These are phyloP conservation scores for Myotisia sp. DNA, from an alignment of 2,329 filamentous ascomycete species.

Conservation along the genomic window DNA sequence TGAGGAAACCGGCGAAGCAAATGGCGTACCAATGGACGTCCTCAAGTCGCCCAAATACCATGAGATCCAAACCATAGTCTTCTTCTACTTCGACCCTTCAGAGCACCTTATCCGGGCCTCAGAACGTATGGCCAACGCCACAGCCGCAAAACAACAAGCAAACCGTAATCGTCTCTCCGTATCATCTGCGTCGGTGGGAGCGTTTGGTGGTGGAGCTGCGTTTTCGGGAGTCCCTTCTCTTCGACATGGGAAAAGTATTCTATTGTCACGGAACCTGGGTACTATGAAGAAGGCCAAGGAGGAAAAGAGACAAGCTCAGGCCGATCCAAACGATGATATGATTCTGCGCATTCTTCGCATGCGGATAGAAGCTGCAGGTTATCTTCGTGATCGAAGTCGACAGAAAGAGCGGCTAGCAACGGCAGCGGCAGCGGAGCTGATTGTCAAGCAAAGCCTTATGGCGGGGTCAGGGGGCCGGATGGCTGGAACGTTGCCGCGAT, in stretches of 20 bases:
- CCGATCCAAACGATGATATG: constrained; percentile 95
- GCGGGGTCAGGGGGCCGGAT: constrained; percentile 41
- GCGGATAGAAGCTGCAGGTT: constrained; percentile 75
- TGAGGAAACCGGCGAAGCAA: constrained; percentile 64
- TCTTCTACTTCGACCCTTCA: constrained; percentile 93
- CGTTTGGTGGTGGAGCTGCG: constrained; percentile 28
- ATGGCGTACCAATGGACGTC: constrained; percentile 79
- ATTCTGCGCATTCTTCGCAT: constrained; percentile 89
- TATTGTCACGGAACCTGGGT: constrained; percentile 85
- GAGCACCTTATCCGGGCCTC: constrained; percentile 88
- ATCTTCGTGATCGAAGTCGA: constrained; percentile 77
- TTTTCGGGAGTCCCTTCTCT: constrained; percentile 32
- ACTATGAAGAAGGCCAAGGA: constrained; percentile 95
- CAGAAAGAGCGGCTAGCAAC: constrained; percentile 90
- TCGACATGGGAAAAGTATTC: constrained; percentile 54
- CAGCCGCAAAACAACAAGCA: constrained; percentile 60
- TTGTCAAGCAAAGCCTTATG: constrained; percentile 80
- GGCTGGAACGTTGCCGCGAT: constrained; percentile 28
- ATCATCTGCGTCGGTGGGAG: constrained; percentile 34
- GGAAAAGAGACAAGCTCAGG: constrained; percentile 91
- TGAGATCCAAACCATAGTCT: constrained; percentile 88
- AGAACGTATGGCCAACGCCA: constrained; percentile 85
- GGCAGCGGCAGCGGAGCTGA: constrained; percentile 78
- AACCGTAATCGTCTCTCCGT: constrained; percentile 55
- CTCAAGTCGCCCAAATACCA: constrained; percentile 97